These are phyloP conservation scores for Thelonectria rubi DNA, from an alignment of 2,329 filamentous ascomycete genomes.

Conservation along the genomic window DNA sequence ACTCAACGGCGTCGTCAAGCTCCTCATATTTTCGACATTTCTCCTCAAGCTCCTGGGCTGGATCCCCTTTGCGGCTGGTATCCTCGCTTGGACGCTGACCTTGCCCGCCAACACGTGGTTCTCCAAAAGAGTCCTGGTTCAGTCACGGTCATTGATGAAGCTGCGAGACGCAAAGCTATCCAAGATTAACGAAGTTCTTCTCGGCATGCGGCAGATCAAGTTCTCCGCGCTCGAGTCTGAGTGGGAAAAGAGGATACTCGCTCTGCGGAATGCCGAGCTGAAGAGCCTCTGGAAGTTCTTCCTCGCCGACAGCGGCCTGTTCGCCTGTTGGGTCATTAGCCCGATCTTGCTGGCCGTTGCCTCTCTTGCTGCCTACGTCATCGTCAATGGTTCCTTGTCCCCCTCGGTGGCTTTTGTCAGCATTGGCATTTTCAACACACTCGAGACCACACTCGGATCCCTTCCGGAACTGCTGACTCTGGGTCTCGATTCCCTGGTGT, in stretches of 20 bases:
- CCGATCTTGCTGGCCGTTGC: constrained; percentile 77
- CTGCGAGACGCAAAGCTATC: constrained; percentile 77
- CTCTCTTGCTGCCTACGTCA: constrained; percentile 73
- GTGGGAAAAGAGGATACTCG: constrained; percentile 74
- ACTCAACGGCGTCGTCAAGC: constrained; percentile 66
- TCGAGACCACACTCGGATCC: constrained; percentile 75
- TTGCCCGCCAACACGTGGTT: constrained; percentile 74
- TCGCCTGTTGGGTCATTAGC: constrained; percentile 75
- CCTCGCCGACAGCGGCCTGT: constrained; percentile 67
- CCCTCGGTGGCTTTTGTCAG: constrained; percentile 84
- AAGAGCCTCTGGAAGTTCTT: constrained; percentile 72
- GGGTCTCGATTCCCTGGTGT: constrained; percentile 76
- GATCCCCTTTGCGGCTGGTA: constrained; percentile 71
- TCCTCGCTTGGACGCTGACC: constrained; percentile 68
- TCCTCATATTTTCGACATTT: constrained; percentile 71
- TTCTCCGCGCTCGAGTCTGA: constrained; percentile 78
- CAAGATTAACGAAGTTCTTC: constrained; percentile 77
- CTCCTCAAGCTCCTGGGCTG: constrained; percentile 75
- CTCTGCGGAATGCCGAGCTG: constrained; percentile 71
- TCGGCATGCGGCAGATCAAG: constrained; percentile 84
- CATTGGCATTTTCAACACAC: constrained; percentile 74
- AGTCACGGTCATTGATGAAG: constrained; percentile 77
- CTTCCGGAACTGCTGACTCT: constrained; percentile 77
- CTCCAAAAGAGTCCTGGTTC: constrained; percentile 69
- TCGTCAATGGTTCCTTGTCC: constrained; percentile 67